Base-by-base conservation (phyloP, 257 asterid species). In the Galeopsis tetrahit region DNA sequence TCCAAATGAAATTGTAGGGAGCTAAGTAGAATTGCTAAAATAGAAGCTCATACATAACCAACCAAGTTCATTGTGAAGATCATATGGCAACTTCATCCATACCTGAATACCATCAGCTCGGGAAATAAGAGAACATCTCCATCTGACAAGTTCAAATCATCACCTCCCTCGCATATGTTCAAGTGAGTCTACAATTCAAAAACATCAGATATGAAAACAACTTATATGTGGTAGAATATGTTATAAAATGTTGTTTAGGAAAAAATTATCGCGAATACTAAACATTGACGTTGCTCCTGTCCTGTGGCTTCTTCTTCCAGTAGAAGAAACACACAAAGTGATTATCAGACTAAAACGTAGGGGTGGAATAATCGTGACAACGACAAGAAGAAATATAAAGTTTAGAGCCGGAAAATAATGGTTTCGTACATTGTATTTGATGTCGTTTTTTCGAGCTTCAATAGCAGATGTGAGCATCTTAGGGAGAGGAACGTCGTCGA, bases 61-160 rank as follows among this genome's bases (percentile, higher is more conserved):
- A 40, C 28, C 46, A 55, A 46, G 69, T 77, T 51, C 7, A 21
- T 2, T 56, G 1, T 31, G 15, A 51, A 60, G 33, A 74, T 44
- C 66, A 57, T 21, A 62, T 34, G 70, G 7, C 11, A 21, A 10
- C 49, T 79, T 14, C 36, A 48, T 32, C 31, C 60, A 48, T 89
- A 92, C 99, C 98, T 92, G 88, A 79, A 92, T 65, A 86, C 71
- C 68, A 71, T 76, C 98, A 86, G 90, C 51, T 95, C 96, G 11
- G 99, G 99, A 78, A 92, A 95, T 76, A 90, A 35, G 74, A 95
- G 64, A 78, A 89, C 89, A 83, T 92, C 99, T 65, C 97, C 98
- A 79, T 95, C 96, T 2, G 86, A 80, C 79, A 92, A 68, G 49
- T 75, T 84, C 80, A 81, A 63, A 58, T 76, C 97, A 66, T 80